Evolutionary conservation across 2,329 filamentous ascomycete genomes (phyloP).

Genomic region (Trichoderma sp.): DNA sequence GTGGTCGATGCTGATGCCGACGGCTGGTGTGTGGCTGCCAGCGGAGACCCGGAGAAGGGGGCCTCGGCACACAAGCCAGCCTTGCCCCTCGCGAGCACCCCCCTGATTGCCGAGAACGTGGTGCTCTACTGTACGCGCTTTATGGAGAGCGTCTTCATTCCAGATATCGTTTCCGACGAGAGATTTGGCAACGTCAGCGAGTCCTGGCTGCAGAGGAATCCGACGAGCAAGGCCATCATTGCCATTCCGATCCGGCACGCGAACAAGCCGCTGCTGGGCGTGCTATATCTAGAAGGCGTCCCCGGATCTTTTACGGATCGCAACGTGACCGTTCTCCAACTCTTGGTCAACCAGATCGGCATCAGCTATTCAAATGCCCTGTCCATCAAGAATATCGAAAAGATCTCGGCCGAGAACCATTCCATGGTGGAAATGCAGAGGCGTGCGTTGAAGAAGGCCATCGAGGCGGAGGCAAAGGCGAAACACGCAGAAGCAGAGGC

Average conservation of each 20-base stretch:
- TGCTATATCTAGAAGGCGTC: conserved; percentile 74
- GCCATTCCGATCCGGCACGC: conserved; percentile 79
- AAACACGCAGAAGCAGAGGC: conserved; percentile 76
- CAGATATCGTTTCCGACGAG: conserved; percentile 74
- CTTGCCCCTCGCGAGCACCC: conserved; percentile 65
- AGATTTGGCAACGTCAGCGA: conserved; percentile 75
- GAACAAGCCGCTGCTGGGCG: conserved; percentile 68
- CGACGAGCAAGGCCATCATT: conserved; percentile 72
- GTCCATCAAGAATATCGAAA: conserved; percentile 71
- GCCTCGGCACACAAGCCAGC: conserved; percentile 68
- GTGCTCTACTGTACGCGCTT: conserved; percentile 77
- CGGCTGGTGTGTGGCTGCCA: conserved; percentile 74
- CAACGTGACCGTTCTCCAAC: conserved; percentile 65
- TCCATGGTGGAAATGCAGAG: conserved; percentile 79
- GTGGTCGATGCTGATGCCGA: conserved; percentile 66
- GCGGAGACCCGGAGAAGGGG: conserved; percentile 70
- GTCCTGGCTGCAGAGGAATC: conserved; percentile 68
- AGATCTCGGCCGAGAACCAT: conserved; percentile 75
- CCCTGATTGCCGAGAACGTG: conserved; percentile 74
- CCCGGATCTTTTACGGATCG: conserved; percentile 77
- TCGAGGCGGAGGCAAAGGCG: conserved; percentile 73
- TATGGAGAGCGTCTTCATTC: conserved; percentile 72
- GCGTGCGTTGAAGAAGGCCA: conserved; percentile 69
- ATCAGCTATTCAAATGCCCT: conserved; percentile 71
- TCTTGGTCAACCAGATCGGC: conserved; percentile 77